Evolutionary conservation across 768 basidiomycete genomes (phyloP).

Genomic region (Auriscalpium vulgare): DNA sequence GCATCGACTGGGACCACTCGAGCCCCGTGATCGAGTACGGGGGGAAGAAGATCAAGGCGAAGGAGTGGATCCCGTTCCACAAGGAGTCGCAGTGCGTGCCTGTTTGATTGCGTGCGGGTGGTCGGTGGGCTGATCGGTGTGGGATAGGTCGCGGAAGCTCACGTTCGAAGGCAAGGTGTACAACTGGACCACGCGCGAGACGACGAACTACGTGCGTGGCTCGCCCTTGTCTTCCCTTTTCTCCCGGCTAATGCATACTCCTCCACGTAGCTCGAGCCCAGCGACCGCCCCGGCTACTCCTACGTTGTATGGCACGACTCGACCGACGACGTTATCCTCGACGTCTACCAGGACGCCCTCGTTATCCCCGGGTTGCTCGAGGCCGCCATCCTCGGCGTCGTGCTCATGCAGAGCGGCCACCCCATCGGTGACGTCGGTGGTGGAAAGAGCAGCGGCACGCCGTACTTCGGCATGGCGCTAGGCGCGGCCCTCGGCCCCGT

Average conservation of each 20-base stretch:
- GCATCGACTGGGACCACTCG: conserved; percentile 9
- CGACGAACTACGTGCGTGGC: not conserved
- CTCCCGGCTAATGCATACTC: not conserved
- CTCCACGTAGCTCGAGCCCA: conserved; percentile 1
- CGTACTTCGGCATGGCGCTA: not conserved
- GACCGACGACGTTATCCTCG: not conserved
- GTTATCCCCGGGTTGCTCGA: conserved; percentile 3
- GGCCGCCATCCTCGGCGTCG: conserved; percentile 15
- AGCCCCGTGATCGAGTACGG: conserved; percentile 2
- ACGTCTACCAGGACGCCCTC: conserved; percentile 4
- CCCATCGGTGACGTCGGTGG: not conserved
- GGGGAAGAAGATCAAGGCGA: conserved; percentile 3
- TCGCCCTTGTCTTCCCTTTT: not conserved
- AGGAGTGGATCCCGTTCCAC: conserved; percentile 6
- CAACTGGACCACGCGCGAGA: not conserved
- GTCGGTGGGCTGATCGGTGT: not conserved
- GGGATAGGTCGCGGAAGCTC: not conserved
- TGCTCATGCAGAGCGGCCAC: conserved; percentile 14
- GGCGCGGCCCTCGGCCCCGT: not conserved
- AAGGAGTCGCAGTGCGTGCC: not conserved
- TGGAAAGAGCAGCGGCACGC: not conserved
- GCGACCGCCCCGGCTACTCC: not conserved
- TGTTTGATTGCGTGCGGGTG: not conserved
- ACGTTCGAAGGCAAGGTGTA: conserved; percentile 1
- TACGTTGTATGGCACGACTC: not conserved